Conservation (phyloP, 768 basidiomycete species). For the Suillus ampliporus region DNA sequence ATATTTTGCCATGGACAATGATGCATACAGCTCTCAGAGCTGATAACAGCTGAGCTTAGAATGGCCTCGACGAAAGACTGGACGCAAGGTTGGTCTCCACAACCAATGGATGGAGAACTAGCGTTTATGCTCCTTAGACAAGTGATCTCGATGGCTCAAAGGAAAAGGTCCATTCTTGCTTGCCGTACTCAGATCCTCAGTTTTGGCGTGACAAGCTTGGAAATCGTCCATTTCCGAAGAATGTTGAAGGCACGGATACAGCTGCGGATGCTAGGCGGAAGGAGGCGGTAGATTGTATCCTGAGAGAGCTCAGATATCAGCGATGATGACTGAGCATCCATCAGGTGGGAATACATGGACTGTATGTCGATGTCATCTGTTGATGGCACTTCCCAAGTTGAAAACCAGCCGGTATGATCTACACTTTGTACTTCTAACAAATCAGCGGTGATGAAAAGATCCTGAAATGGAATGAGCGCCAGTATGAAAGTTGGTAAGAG, state of each 20-base stretch:
- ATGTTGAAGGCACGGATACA: conserved; percentile 79
- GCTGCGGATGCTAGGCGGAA: conserved; percentile 77
- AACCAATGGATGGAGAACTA: conserved; percentile 36
- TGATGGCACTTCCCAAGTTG: conserved; percentile 54
- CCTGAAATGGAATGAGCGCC: conserved; percentile 45
- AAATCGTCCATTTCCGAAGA: conserved; percentile 79
- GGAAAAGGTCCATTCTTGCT: conserved; percentile 71
- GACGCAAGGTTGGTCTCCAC: conserved; percentile 63
- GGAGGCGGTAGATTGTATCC: conserved; percentile 72
- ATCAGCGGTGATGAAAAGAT: conserved; percentile 78
- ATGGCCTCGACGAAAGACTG: conserved; percentile 85
- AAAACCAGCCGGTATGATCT: conserved; percentile 83
- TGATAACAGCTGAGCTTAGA: conserved; percentile 74
- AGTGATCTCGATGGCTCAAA: conserved; percentile 77
- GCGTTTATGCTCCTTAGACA: conserved; percentile 62
- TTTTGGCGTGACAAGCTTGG: conserved; percentile 67
- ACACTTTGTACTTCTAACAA: conserved; percentile 82
- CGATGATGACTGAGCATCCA: conserved; percentile 73
- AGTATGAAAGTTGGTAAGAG: conserved; percentile 14
- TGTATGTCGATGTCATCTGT: conserved; percentile 78
- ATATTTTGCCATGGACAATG: conserved; percentile 78
- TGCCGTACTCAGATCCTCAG: conserved; percentile 70
- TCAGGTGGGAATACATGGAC: conserved; percentile 74
- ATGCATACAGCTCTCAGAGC: conserved; percentile 80
- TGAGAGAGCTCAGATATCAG: conserved; percentile 73